phyloP scores from a whole-genome alignment of 2,329 filamentous ascomycete genomes.

The Fonsecaea pedrosoi region DNA sequence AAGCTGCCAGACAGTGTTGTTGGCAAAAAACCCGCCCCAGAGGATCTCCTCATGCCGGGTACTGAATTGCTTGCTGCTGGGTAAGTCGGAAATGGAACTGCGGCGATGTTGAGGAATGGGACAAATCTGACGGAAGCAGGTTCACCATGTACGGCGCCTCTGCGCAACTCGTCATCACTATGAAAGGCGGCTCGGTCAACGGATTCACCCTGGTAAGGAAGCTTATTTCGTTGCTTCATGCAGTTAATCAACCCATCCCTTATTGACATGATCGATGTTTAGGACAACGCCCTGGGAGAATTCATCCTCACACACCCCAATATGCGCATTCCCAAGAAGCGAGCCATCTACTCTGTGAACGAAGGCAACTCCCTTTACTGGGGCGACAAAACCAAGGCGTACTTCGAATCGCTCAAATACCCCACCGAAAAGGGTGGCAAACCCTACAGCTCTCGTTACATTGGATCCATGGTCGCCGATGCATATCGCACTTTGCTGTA shows the following conservation, averaged over 20 bases:
- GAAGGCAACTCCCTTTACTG: constrained; percentile 98
- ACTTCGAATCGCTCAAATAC: constrained; percentile 88
- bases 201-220: constrained; percentile 78
- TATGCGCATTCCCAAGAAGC: constrained; percentile 82
- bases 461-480: constrained; percentile 92
- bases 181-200: constrained; percentile 90
- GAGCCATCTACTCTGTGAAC: constrained; percentile 96
- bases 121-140: constrained; percentile 58
- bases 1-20: constrained; percentile 74
- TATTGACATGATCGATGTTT: neutral
- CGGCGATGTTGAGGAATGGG: neutral
- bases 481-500: constrained; percentile 95
- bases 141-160: constrained; percentile 99
- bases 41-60: constrained; percentile 87
- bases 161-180: constrained; percentile 93
- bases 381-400: constrained; percentile 84
- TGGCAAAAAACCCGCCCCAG: constrained; percentile 62
- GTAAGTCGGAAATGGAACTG: constrained; percentile 24
- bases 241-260: neutral
- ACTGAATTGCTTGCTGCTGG: constrained; percentile 79
- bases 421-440: constrained; percentile 72
- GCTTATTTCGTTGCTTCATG: too few species aligned
- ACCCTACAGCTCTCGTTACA: constrained; percentile 94
- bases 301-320: constrained; percentile 97
- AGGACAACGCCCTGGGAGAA: constrained; percentile 91